Evolutionary conservation across 164 flowering plant genomes (phyloP).

Genomic region (Sextonia rubra): DNA sequence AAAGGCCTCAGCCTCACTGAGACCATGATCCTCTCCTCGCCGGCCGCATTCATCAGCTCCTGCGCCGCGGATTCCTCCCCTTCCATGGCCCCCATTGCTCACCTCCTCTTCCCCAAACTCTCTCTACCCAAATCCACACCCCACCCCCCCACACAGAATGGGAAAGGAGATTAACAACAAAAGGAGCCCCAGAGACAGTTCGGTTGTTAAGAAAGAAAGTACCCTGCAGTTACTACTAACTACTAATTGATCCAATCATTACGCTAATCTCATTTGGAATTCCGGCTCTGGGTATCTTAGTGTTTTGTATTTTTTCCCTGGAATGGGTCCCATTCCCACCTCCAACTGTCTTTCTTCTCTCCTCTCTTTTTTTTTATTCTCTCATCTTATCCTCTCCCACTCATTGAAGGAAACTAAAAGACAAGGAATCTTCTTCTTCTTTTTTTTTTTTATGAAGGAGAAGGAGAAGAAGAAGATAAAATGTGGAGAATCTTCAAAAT

Average conservation of each 20-base stretch:
- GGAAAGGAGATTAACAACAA: neutral
- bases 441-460: no score
- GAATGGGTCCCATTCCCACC: neutral
- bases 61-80: slow-evolving; percentile 35
- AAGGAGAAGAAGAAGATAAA: neutral
- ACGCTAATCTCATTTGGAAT: neutral
- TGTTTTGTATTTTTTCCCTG: neutral
- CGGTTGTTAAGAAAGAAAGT: neutral
- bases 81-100: no score
- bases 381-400: no score
- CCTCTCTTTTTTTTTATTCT: neutral
- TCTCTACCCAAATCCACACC: slow-evolving; percentile 48
- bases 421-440: no score
- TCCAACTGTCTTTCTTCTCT: neutral
- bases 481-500: neutral
- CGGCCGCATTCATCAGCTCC: slow-evolving; percentile 4
- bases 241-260: neutral
- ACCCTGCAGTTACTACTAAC: no score
- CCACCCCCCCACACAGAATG: slow-evolving; percentile 23
- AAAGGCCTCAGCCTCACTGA: slow-evolving; percentile 93
- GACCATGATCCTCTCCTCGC: slow-evolving; percentile 81
- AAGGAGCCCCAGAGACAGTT: neutral
- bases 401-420: no score
- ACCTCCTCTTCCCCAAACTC: no score
- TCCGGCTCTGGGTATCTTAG: neutral